Evolutionary conservation across 495 filamentous ascomycete genomes (phyloP).

Genomic region (Podospora pseudopauciseta): DNA sequence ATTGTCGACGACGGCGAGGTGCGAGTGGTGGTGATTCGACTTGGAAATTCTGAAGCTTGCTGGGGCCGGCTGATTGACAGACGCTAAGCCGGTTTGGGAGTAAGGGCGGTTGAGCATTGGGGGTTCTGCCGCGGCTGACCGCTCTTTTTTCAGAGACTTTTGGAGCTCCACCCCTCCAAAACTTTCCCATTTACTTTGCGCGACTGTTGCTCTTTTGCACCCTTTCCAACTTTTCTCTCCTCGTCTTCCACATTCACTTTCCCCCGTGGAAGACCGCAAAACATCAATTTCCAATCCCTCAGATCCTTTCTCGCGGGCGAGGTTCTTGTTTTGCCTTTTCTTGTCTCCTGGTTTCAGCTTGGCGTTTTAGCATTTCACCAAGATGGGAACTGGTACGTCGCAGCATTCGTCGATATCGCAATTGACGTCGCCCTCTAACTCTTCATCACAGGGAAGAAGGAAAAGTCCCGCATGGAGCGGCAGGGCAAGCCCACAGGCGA

Average conservation of each 20-base stretch:
- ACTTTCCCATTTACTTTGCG: constrained; percentile 21
- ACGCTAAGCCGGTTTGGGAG: constrained; percentile 20
- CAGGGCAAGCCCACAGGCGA: constrained; percentile 81
- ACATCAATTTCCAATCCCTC: constrained; percentile 5
- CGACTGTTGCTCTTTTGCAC: constrained; percentile 2
- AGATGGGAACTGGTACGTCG: constrained; percentile 71
- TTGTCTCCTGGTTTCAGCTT: constrained; percentile 1
- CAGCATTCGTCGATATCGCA: background rate
- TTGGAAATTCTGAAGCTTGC: constrained; percentile 31
- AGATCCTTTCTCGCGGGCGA: constrained; percentile 23
- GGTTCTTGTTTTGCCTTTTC: constrained; percentile 18
- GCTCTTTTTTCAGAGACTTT: constrained; percentile 25
- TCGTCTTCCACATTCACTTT: constrained; percentile 25
- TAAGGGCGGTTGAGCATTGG: constrained; percentile 7
- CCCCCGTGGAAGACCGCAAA: constrained; percentile 24
- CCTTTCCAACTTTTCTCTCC: constrained; percentile 21
- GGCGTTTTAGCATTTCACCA: constrained; percentile 23
- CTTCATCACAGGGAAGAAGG: constrained; percentile 68
- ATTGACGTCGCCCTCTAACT: constrained; percentile 8
- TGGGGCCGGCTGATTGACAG: background rate
- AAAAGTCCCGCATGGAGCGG: constrained; percentile 68
- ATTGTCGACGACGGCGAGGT: constrained; percentile 5
- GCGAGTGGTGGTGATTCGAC: constrained; percentile 8
- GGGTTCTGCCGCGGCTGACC: constrained; percentile 27
- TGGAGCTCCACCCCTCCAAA: constrained; percentile 30